Evolutionary conservation across 2,329 filamentous ascomycete genomes (phyloP).

Genomic region (Arthroderma uncinatum): DNA sequence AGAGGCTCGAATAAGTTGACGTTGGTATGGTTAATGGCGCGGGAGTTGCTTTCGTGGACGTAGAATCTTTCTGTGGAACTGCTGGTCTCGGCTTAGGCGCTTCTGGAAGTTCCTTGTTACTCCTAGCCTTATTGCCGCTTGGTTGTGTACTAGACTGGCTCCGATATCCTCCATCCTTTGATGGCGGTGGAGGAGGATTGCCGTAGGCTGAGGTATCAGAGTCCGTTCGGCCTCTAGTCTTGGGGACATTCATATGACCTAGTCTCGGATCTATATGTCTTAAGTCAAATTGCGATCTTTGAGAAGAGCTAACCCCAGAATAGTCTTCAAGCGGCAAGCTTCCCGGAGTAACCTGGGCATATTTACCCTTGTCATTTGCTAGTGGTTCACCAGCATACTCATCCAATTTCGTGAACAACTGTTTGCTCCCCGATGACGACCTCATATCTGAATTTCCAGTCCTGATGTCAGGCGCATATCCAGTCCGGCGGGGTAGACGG

Average conservation of each 20-base stretch:
- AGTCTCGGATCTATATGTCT: conserved; percentile 31
- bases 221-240: conserved; percentile 26
- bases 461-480: not conserved
- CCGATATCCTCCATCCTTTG: conserved; percentile 54
- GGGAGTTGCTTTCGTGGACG: not conserved
- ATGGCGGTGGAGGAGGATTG: conserved; percentile 37
- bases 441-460: not conserved
- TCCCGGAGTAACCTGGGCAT: conserved; percentile 47
- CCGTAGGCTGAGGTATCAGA: conserved; percentile 27
- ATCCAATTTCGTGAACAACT: conserved; percentile 44
- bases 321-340: conserved; percentile 19
- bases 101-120: not conserved
- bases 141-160: not conserved
- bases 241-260: conserved; percentile 26
- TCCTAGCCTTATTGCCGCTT: not conserved
- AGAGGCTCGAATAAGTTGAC: not conserved
- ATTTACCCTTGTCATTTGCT: conserved; percentile 44
- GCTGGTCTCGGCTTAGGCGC: conserved; percentile 30
- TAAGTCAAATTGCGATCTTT: conserved; percentile 21
- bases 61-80: conserved; percentile 32
- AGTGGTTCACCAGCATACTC: conserved; percentile 56
- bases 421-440: conserved; percentile 11
- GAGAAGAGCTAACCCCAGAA: conserved; percentile 19
- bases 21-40: conserved; percentile 31
- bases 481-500: not conserved